Percentiles rank a stretch among this genome's conserved stretches.
Evolutionary conservation across 371 early-diverging fungal species (phyloP).

Genomic region (Mortierella sp.): DNA sequence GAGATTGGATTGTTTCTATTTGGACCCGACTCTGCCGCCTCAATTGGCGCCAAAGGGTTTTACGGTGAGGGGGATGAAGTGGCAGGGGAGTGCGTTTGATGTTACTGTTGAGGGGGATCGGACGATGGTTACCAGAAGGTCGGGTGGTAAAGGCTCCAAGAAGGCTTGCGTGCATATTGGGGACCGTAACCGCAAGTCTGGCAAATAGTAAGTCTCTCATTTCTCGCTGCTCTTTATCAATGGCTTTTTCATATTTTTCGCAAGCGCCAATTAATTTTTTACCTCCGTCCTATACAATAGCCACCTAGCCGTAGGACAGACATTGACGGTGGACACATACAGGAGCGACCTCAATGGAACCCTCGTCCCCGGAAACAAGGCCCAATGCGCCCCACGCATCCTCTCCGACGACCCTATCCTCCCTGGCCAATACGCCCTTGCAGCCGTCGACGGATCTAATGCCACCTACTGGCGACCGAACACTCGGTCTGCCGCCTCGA

Average conservation of each 20-base stretch:
- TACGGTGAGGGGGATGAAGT: slow-evolving; percentile 51
- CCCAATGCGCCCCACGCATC: slow-evolving; percentile 31
- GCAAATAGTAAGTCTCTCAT: slow-evolving; percentile 42
- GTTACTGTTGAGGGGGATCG: slow-evolving; percentile 29
- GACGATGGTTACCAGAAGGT: slow-evolving; percentile 36
- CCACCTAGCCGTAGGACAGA: slow-evolving; percentile 36
- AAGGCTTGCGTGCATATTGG: slow-evolving; percentile 40
- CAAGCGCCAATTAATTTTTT: too few relatives aligned
- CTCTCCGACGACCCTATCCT: slow-evolving; percentile 20
- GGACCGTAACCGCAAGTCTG: slow-evolving; percentile 40
- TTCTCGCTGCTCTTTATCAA: too few relatives aligned
- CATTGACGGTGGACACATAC: slow-evolving; percentile 34
- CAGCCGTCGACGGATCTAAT: slow-evolving; percentile 51
- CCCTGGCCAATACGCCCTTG: slow-evolving; percentile 47
- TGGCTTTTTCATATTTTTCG: neutral
- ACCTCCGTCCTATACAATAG: too few relatives aligned
- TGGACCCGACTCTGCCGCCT: slow-evolving; percentile 49
- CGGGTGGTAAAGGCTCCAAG: slow-evolving; percentile 18
- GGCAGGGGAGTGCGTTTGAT: slow-evolving; percentile 54
- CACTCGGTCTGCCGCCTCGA: slow-evolving; percentile 25
- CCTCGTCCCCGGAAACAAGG: slow-evolving; percentile 43
- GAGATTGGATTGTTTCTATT: slow-evolving; percentile 46
- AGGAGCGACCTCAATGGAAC: slow-evolving; percentile 47
- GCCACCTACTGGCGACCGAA: slow-evolving; percentile 50
- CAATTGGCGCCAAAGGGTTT: slow-evolving; percentile 45